Evolutionary conservation across 1,139 yeast species (phyloP).

Genomic region (Taiozyma onychis): DNA sequence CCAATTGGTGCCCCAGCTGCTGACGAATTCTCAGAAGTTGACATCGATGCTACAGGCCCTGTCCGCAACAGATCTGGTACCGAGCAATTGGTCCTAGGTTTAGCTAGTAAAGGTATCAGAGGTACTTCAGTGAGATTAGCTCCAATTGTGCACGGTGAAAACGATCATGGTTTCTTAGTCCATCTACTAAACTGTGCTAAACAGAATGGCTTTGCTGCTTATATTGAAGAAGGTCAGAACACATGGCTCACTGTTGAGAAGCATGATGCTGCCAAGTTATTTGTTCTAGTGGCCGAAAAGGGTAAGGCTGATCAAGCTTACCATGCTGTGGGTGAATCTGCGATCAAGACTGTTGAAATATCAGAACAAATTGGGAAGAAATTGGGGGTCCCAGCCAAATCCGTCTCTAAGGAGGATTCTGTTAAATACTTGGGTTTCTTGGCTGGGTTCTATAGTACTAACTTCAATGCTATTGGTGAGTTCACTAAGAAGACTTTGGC

Average conservation of each 20-base stretch:
- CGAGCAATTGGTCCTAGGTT: constrained; percentile 8
- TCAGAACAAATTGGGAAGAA: constrained; percentile 24
- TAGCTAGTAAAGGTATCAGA: constrained; percentile 24
- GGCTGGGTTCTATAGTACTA: constrained; percentile 3
- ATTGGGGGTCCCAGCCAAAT: constrained; percentile 12
- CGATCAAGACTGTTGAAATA: constrained; percentile 20
- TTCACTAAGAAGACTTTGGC: constrained; percentile 17
- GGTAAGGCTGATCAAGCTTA: constrained; percentile 24
- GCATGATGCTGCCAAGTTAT: constrained; percentile 28
- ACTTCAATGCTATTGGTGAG: constrained; percentile 13
- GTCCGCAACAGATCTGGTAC: constrained; percentile 7
- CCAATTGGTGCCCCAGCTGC: neutral
- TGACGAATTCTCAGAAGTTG: neutral
- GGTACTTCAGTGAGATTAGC: constrained; percentile 23
- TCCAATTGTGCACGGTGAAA: constrained; percentile 28
- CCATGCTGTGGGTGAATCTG: constrained; percentile 25
- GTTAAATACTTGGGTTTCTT: constrained; percentile 12
- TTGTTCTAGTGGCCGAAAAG: constrained; percentile 25
- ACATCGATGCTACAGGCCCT: neutral
- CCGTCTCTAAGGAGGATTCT: constrained; percentile 11
- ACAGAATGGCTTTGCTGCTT: constrained; percentile 17
- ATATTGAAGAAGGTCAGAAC: constrained; percentile 26
- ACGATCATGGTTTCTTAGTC: constrained; percentile 14
- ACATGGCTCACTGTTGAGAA: constrained; percentile 30
- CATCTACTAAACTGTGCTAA: constrained; percentile 11